Conservation (phyloP, 2,329 filamentous ascomycete species). For the Ophiocordyceps unilateralis region DNA sequence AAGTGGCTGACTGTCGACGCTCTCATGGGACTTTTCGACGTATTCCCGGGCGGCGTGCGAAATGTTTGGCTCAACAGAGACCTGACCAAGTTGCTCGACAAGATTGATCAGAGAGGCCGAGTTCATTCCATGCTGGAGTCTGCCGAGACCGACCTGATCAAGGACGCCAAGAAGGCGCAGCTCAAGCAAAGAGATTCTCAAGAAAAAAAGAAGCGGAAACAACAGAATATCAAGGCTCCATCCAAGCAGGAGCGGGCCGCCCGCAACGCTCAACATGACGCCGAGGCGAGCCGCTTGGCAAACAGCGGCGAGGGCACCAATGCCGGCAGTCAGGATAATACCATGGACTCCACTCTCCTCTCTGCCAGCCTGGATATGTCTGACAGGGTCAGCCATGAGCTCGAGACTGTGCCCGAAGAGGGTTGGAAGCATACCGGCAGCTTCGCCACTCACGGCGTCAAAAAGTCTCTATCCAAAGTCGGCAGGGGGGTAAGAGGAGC, state of each 20-base stretch:
- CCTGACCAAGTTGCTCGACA: constrained; percentile 65
- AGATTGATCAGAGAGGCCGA: constrained; percentile 58
- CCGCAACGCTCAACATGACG: constrained; percentile 30
- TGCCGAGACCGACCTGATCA: constrained; percentile 75
- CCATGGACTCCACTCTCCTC: constrained; percentile 25
- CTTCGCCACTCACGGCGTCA: constrained; percentile 14
- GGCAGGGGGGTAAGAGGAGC: constrained; percentile 30
- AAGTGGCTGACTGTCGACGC: constrained; percentile 83
- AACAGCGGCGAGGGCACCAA: constrained; percentile 29
- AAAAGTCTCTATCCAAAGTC: constrained; percentile 25
- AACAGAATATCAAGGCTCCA: constrained; percentile 27
- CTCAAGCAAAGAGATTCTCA: constrained; percentile 47
- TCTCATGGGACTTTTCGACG: constrained; percentile 72
- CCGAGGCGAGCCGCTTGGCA: constrained; percentile 31
- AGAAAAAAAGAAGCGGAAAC: constrained; percentile 46
- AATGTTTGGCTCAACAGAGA: constrained; percentile 97
- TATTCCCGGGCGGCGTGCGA: constrained; percentile 84
- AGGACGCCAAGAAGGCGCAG: constrained; percentile 60
- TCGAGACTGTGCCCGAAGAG: constrained; percentile 5
- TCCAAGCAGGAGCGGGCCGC: constrained; percentile 32
- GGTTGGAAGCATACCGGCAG: constrained; percentile 8
- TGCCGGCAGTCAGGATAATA: constrained; percentile 35
- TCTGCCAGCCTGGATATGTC: constrained; percentile 14
- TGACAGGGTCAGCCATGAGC: neutral
- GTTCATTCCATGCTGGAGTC: constrained; percentile 57